Evolutionary conservation across 805 yeast genomes (phyloP).

Genomic region (Candida namnaoensis): DNA sequence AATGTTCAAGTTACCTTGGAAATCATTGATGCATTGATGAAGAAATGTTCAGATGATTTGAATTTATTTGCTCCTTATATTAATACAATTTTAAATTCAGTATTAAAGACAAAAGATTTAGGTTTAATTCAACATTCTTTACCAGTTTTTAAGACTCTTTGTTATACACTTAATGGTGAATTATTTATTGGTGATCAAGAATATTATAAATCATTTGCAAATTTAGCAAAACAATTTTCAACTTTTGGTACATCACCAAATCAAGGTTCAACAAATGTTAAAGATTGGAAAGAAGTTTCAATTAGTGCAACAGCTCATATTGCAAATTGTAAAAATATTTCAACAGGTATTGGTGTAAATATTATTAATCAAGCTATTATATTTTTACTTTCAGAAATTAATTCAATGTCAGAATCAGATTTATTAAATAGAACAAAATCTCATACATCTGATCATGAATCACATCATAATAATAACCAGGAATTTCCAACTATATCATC

Average conservation of each 20-base stretch:
- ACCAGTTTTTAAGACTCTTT: conserved; percentile 38
- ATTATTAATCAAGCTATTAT: conserved; percentile 11
- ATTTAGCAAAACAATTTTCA: conserved; percentile 23
- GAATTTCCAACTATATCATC: no score
- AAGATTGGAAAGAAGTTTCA: conserved; percentile 28
- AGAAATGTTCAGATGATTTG: conserved; percentile 72
- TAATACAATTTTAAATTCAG: conserved; percentile 45
- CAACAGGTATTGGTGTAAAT: conserved; percentile 6
- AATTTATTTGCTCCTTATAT: conserved; percentile 72
- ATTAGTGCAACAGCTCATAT: conserved; percentile 33
- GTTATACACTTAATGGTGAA: conserved; percentile 47
- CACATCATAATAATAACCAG: not conserved
- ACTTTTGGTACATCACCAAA: conserved; percentile 12
- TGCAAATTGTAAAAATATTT: conserved; percentile 20
- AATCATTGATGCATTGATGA: conserved; percentile 61
- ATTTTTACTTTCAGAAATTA: conserved; percentile 10
- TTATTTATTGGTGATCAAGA: conserved; percentile 57
- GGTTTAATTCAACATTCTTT: conserved; percentile 46
- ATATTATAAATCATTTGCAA: conserved; percentile 40
- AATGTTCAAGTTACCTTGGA: conserved; percentile 77
- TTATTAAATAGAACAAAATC: not conserved
- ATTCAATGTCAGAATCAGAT: not conserved
- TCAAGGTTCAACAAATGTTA: conserved; percentile 25
- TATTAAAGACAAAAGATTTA: conserved; percentile 50
- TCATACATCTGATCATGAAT: not conserved